Evolutionary conservation across 805 yeast species (phyloP), one percentile per base, ranked within the genome.

Genomic region (Yamadazyma olivae): DNA sequence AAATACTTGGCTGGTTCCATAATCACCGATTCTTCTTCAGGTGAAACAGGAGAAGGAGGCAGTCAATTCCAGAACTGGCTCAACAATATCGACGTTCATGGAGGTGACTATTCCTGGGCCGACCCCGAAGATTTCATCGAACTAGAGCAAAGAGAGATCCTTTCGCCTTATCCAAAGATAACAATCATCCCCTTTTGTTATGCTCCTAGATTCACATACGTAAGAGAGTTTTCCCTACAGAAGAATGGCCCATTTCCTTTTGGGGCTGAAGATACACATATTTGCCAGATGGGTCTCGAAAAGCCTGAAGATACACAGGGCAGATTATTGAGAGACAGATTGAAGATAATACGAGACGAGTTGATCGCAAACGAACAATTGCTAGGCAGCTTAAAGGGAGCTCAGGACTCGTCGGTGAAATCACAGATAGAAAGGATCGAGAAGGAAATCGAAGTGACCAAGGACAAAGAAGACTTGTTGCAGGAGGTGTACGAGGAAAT

Each of bases 71-170:
- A 42, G 29, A 44, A 41, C 17, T 59, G 64, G 63, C 30, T 49
- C 14, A 49, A 51, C 26, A 48, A 43, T 33, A 44, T 49, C 31
- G 56, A 52, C n/a, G 47, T 46, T 5, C 51, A 45, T 24, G 64
- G 59, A 13, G 50, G 48, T 12, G 66, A 64, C 38, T 48, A 47
- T 25, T 53, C 64, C 7, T 89, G 96, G 96, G 66, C 77, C 32
- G 95, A 88, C 50, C 59, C 67, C 16, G 83, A 83, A 39, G 96
- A 89, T 53, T 89, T 75, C 47, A 63, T 75, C 8, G 96, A 89
- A 47, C 51, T 88, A 28, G 85, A 83, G 40, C 61, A 70, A 32
- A 53, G 67, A 8, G 70, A 74, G 4, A 46, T 65, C 1, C 54
- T 63, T 4, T 56, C 63, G 51, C 41, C 64, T 45, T 33, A 64